These are phyloP conservation scores for Hypoxylon rubiginosum DNA, from an alignment of 2,329 filamentous ascomycete species.

Conservation along the genomic window DNA sequence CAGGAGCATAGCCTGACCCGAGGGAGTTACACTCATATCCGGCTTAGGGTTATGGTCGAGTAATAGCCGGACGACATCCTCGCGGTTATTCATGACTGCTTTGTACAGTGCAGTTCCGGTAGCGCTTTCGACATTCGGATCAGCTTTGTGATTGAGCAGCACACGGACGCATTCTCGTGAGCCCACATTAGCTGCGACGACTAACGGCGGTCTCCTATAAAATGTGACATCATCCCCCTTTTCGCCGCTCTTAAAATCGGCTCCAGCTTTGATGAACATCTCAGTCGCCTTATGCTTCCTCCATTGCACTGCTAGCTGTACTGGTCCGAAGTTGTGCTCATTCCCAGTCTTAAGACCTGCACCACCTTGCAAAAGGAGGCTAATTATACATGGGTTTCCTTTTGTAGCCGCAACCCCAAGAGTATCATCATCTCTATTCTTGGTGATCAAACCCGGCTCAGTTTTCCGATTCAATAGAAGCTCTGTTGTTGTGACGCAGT, in stretches of 20 bases:
- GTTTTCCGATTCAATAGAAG: background rate
- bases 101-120: conserved; percentile 12
- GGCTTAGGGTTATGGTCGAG: conserved; percentile 16
- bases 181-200: background rate
- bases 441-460: background rate
- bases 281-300: conserved; percentile 5
- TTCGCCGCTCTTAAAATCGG: conserved; percentile 8
- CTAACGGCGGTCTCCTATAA: background rate
- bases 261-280: conserved; percentile 5
- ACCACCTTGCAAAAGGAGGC: background rate
- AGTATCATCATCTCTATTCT: background rate
- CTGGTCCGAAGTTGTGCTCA: background rate
- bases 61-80: conserved; percentile 12
- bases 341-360: background rate
- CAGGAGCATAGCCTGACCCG: conserved; percentile 13
- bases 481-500: background rate
- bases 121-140: conserved; percentile 6
- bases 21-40: background rate
- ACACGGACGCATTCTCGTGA: conserved; percentile 17
- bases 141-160: conserved; percentile 13
- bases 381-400: background rate
- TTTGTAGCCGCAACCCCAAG: background rate
- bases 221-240: background rate
- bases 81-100: conserved; percentile 8
- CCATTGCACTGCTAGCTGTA: background rate